These are phyloP conservation scores for Leonotis leonurus DNA, from an alignment of 257 asterid genomes.

Conservation along the genomic window DNA sequence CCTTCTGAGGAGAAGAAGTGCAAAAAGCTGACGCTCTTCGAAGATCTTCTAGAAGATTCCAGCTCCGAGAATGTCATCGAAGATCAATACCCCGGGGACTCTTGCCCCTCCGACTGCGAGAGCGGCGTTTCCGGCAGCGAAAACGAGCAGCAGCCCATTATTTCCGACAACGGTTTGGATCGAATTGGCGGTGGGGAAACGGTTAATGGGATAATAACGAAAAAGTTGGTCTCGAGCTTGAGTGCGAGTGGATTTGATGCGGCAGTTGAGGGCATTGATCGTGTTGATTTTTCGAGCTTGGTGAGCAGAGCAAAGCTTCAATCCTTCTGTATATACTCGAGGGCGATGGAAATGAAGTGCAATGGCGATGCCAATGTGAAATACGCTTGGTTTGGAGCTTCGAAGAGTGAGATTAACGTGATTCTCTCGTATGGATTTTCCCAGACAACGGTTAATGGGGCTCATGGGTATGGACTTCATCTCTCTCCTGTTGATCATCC, in stretches of 20 bases:
- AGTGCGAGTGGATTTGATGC: constrained; percentile 14
- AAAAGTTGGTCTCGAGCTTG: constrained; percentile 29
- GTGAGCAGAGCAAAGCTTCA: constrained; percentile 28
- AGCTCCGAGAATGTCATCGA: neutral
- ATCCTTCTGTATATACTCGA: constrained; percentile 26
- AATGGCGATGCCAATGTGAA: constrained; percentile 39
- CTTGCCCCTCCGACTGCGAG: constrained; percentile 44
- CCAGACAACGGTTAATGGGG: constrained; percentile 4
- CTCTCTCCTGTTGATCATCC: constrained; percentile 42
- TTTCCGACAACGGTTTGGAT: constrained; percentile 3
- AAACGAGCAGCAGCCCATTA: neutral
- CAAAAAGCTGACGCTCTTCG: constrained; percentile 15
- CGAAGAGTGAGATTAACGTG: constrained; percentile 25
- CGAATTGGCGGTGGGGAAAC: constrained; percentile 21
- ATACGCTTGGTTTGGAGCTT: constrained; percentile 53
- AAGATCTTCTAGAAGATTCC: constrained; percentile 10
- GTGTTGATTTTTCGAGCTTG: constrained; percentile 16
- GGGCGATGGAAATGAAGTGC: constrained; percentile 34
- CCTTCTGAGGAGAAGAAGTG: constrained; percentile 9
- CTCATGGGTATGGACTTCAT: constrained; percentile 23
- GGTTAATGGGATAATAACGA: constrained; percentile 20
- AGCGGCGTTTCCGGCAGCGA: constrained; percentile 34
- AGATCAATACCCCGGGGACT: constrained; percentile 4
- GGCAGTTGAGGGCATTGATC: constrained; percentile 24
- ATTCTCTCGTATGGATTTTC: constrained; percentile 39